Conservation (phyloP, 768 basidiomycete species). For the Lactifluus pinguis region DNA sequence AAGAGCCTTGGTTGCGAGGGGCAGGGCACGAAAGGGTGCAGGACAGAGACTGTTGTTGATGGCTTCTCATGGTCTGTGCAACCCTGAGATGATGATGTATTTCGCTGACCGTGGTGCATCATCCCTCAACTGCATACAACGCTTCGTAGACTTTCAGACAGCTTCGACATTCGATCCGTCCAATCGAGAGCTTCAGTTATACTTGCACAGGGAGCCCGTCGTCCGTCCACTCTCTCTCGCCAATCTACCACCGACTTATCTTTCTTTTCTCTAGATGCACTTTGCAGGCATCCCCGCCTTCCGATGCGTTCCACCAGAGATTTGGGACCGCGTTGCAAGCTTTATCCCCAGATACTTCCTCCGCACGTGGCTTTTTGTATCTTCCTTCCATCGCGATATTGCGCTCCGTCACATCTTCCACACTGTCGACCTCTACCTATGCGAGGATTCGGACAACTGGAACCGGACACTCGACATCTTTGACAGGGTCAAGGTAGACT, state of each 20-base stretch:
- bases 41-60: constrained; percentile 47
- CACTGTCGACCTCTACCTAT: constrained; percentile 59
- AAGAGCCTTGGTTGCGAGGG: constrained; percentile 48
- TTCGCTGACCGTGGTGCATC: not conserved
- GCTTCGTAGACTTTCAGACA: constrained; percentile 45
- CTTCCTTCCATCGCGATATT: constrained; percentile 54
- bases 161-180: constrained; percentile 52
- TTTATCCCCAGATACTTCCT: constrained; percentile 58
- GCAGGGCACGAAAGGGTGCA: constrained; percentile 45
- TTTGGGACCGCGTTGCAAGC: constrained; percentile 59
- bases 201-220: constrained; percentile 39
- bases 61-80: constrained; percentile 47
- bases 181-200: constrained; percentile 42
- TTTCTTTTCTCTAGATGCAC: constrained; percentile 34
- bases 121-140: not conserved
- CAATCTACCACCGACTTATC: not conserved
- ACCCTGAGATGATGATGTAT: not conserved
- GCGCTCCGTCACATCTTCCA: constrained; percentile 58
- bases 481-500: constrained; percentile 54
- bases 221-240: constrained; percentile 26
- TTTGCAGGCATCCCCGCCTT: constrained; percentile 48
- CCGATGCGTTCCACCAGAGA: constrained; percentile 52
- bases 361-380: constrained; percentile 60
- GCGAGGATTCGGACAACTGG: constrained; percentile 52
- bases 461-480: constrained; percentile 59